Percentiles rank a stretch among this genome's conserved stretches.
These are phyloP conservation scores for Zygosaccharomyces siamensis DNA, from an alignment of 805 yeast genomes.

Conservation along the genomic window DNA sequence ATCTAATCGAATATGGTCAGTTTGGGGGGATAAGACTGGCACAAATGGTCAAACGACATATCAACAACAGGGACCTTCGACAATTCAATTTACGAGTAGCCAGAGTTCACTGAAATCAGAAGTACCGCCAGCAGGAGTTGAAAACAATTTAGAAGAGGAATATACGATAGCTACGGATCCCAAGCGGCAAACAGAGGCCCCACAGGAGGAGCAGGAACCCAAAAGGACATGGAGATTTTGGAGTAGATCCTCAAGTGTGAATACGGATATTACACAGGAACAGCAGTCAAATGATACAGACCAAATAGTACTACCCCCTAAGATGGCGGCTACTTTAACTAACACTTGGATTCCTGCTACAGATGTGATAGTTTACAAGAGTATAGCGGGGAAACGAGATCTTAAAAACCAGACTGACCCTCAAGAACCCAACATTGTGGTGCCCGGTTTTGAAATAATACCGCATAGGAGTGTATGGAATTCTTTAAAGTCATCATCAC, in stretches of 20 bases:
- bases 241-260: constrained; percentile 11
- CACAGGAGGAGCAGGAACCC: constrained; percentile 5
- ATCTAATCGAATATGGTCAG: constrained; percentile 10
- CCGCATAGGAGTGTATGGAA: constrained; percentile 28
- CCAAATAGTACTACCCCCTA: constrained; percentile 5
- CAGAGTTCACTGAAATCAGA: constrained; percentile 3
- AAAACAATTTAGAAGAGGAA: neutral
- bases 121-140: constrained; percentile 1
- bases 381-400: constrained; percentile 15
- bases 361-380: constrained; percentile 23
- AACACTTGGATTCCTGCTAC: constrained; percentile 20
- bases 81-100: constrained; percentile 1
- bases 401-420: constrained; percentile 14
- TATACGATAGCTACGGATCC: constrained; percentile 1
- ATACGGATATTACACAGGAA: constrained; percentile 1
- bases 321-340: constrained; percentile 5
- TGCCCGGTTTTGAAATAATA: constrained; percentile 30
- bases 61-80: neutral
- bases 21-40: constrained; percentile 8
- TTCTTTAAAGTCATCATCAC: constrained; percentile 17
- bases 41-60: neutral
- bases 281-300: constrained; percentile 6
- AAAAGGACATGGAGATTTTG: constrained; percentile 25
- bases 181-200: constrained; percentile 1
- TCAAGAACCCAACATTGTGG: constrained; percentile 29